Percentiles rank a stretch among this genome's conserved stretches.
Evolutionary conservation across 2,329 filamentous ascomycete species (phyloP).

Genomic region (Fusarium cyanostomum): DNA sequence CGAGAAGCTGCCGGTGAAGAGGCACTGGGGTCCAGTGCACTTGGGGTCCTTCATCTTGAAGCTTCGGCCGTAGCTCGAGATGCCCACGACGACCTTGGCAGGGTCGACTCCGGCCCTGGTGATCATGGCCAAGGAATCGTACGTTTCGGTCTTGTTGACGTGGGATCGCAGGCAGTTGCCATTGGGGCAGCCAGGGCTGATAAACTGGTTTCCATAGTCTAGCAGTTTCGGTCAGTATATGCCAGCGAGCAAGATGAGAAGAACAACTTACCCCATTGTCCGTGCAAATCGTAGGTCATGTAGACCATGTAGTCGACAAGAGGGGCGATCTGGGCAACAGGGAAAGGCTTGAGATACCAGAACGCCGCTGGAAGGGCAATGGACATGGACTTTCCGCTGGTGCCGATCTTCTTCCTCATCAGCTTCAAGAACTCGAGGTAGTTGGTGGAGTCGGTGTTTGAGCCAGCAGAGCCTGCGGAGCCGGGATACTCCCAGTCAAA

Average conservation of each 20-base stretch:
- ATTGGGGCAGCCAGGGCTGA: slow-evolving; percentile 38
- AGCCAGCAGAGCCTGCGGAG: slow-evolving; percentile 37
- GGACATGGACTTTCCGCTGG: slow-evolving; percentile 45
- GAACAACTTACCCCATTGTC: slow-evolving; percentile 44
- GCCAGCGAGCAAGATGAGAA: rapidly evolving
- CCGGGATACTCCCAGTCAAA: slow-evolving; percentile 60
- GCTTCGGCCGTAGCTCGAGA: slow-evolving; percentile 44
- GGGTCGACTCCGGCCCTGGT: slow-evolving; percentile 49
- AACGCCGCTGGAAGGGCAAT: slow-evolving; percentile 52
- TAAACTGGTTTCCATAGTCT: slow-evolving; percentile 43
- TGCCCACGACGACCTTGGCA: slow-evolving; percentile 44
- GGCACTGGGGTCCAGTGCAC: slow-evolving; percentile 40
- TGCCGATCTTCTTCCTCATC: slow-evolving; percentile 42
- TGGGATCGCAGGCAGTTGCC: slow-evolving; percentile 51
- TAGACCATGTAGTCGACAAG: slow-evolving; percentile 50
- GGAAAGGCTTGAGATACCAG: slow-evolving; percentile 52
- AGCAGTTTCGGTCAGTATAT: background rate
- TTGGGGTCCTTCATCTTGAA: slow-evolving; percentile 41
- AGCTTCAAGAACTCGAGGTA: slow-evolving; percentile 49
- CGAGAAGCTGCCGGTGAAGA: slow-evolving; percentile 39
- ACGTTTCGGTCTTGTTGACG: slow-evolving; percentile 53
- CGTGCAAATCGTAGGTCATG: slow-evolving; percentile 52
- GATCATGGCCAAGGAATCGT: slow-evolving; percentile 49
- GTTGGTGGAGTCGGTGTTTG: slow-evolving; percentile 46
- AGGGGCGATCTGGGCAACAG: slow-evolving; percentile 45